phyloP scores from a whole-genome alignment of 805 yeast species.

The Pichia gijzeniarum region DNA sequence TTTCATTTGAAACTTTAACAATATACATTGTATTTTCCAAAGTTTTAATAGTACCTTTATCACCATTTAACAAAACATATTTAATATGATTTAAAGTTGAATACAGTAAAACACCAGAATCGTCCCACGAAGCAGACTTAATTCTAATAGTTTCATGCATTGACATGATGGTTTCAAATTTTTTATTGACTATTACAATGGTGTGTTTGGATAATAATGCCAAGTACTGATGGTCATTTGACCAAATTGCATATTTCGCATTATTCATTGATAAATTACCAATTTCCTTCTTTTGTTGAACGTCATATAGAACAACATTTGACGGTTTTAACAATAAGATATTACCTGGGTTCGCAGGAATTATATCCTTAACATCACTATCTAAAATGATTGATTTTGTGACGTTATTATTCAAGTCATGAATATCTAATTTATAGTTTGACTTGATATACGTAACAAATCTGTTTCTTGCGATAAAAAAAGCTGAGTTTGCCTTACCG shows the following conservation, averaged over 20 bases:
- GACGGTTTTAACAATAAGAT: conserved; percentile 67
- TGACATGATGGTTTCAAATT: conserved; percentile 69
- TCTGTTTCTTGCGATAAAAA: conserved; percentile 91
- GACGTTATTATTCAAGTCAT: conserved; percentile 72
- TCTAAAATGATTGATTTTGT: conserved; percentile 79
- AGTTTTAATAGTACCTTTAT: conserved; percentile 89
- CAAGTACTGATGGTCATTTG: conserved; percentile 76
- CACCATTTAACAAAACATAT: conserved; percentile 90
- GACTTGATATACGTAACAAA: conserved; percentile 73
- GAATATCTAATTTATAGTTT: conserved; percentile 65
- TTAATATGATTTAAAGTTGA: conserved; percentile 95
- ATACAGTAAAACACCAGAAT: conserved; percentile 81
- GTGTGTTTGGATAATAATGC: conserved; percentile 91
- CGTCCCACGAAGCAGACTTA: conserved; percentile 98
- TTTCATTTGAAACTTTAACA: conserved; percentile 59
- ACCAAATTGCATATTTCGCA: conserved; percentile 87
- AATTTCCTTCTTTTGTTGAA: conserved; percentile 81
- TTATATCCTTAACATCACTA: conserved; percentile 59
- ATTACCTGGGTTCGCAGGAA: conserved; percentile 76
- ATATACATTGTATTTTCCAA: conserved; percentile 83
- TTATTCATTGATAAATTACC: conserved; percentile 64
- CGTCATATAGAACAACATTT: conserved; percentile 78
- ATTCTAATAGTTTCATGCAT: conserved; percentile 96
- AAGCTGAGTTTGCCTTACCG: conserved; percentile 81
- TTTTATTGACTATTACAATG: conserved; percentile 78